Base-by-base conservation (phyloP, 2,329 filamentous ascomycete species). In the Gliomastix tumulicola region DNA sequence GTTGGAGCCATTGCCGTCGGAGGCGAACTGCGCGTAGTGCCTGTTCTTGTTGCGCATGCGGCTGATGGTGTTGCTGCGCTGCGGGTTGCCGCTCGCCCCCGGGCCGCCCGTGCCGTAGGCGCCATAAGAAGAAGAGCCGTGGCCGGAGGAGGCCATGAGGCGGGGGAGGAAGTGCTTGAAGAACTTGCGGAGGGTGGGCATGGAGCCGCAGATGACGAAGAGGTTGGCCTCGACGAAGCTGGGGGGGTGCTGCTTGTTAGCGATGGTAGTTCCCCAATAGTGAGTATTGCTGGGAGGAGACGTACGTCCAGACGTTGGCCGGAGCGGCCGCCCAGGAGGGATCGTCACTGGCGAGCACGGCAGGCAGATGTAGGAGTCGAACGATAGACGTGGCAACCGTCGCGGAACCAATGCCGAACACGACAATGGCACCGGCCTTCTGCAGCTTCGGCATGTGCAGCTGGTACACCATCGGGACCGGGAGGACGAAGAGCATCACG, bases 361-460 rank as follows among this genome's bases (percentile, higher is more conserved):
- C 34, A 0, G 51, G 47, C 1, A 60, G 41, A 5, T 54, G 41
- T 8, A 41, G 40, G 6, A 57, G 36, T 11, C 56, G 49, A 6
- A 57, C 42, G 6, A 56, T 35, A 1, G 56, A 59, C 2, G 57
- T 60, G 1, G 52, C 46, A 16, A 60, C 37, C 2, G 57, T 60
- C 49, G 49, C 20, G 3, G 48, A 61, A 25, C 63, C 66, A 11
- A 71, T 48, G 7, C 58, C 64, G 39, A 73, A 68, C 20, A 71
- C 59, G 3, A 60, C 40, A 3, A 59, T 51, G 1, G 69, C 53
- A 1, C 55, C 65, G 15, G 66, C 37, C 45, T 69, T 72, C 39
- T 72, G 67, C 21, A 57, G 58, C 30, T 39, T 48, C 0, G 63
- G 63, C 45, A 73, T 62, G 22, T 65, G 59, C 1, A 72, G 49